phyloP scores from a whole-genome alignment of 805 yeast species.

The Spathaspora girioi region DNA sequence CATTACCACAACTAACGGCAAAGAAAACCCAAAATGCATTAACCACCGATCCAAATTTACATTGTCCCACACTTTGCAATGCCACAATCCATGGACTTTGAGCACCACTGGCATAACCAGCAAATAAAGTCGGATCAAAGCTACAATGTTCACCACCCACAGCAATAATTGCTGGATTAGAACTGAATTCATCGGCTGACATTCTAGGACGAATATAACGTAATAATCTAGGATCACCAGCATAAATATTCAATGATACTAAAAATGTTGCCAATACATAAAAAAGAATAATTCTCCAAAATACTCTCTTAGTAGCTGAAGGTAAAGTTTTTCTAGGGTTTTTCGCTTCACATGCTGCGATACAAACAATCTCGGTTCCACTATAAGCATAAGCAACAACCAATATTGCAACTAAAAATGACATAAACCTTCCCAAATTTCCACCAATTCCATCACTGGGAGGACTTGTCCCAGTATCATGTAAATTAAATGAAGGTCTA shows the following conservation, averaged over 20 bases:
- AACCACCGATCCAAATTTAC: conserved; percentile 32
- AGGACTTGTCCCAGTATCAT: conserved; percentile 54
- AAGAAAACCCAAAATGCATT: conserved; percentile 47
- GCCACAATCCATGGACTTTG: conserved; percentile 47
- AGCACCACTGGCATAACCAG: conserved; percentile 37
- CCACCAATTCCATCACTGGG: conserved; percentile 58
- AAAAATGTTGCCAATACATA: conserved; percentile 66
- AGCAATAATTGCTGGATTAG: conserved; percentile 26
- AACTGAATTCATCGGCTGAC: conserved; percentile 13
- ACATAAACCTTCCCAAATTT: conserved; percentile 54
- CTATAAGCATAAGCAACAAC: conserved; percentile 73
- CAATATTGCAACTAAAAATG: conserved; percentile 56
- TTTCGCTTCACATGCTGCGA: conserved; percentile 84
- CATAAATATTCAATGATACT: conserved; percentile 67
- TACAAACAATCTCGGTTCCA: conserved; percentile 79
- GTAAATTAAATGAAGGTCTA: conserved; percentile 65
- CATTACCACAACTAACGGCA: conserved; percentile 43
- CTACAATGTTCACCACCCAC: conserved; percentile 36
- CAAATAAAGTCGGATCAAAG: conserved; percentile 18
- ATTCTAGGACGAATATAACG: conserved; percentile 46
- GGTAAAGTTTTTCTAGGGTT: conserved; percentile 78
- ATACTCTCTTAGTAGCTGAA: conserved; percentile 69
- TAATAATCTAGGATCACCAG: conserved; percentile 72
- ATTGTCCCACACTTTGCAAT: conserved; percentile 34
- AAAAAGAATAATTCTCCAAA: conserved; percentile 64